A percentile compares a stretch with the other conserved stretches of the same genome.
Evolutionary conservation across 176 grass and related monocot genomes (phyloP).

Genomic region (Typha latifolia): DNA sequence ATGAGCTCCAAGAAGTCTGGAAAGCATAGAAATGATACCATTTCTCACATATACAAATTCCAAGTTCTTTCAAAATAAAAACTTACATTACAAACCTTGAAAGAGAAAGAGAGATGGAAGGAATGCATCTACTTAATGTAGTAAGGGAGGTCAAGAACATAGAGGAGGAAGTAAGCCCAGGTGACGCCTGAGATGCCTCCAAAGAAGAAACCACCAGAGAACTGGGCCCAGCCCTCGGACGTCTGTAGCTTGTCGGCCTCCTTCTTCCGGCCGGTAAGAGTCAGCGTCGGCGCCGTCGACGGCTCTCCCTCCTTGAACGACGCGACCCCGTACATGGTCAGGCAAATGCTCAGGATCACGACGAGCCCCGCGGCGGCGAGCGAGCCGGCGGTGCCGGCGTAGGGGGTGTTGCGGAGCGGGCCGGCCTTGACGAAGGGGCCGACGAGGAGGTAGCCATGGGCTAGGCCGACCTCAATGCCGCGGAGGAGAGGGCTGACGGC

Average conservation of each 20-base stretch:
- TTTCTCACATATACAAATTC: too few relatives aligned
- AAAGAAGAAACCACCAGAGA: constrained; percentile 90
- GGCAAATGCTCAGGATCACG: constrained; percentile 75
- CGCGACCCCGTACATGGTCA: constrained; percentile 82
- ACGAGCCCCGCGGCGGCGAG: constrained; percentile 70
- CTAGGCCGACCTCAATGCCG: constrained; percentile 80
- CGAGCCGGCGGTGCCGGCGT: constrained; percentile 60
- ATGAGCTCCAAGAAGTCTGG: too few relatives aligned
- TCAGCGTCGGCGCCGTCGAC: constrained; percentile 64
- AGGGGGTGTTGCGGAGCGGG: constrained; percentile 81
- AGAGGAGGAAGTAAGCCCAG: constrained; percentile 97
- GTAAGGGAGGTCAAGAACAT: constrained; percentile 97
- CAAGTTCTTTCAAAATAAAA: too few relatives aligned
- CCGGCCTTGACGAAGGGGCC: constrained; percentile 85
- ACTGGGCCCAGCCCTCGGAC: constrained; percentile 80
- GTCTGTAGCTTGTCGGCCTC: constrained; percentile 96
- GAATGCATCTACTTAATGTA: constrained; percentile 61
- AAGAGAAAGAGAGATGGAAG: too few relatives aligned
- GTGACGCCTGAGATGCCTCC: constrained; percentile 72
- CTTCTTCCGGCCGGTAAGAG: constrained; percentile 86
- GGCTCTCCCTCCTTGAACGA: constrained; percentile 72
- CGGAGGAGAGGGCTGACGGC: constrained; percentile 91
- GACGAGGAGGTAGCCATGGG: constrained; percentile 89
- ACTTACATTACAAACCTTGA: too few relatives aligned
- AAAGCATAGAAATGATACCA: too few relatives aligned